Percentiles rank a stretch among this genome's conserved stretches.
These are phyloP conservation scores for Trichophyton mentagrophytes DNA, from an alignment of 2,329 filamentous ascomycete species.

Conservation along the genomic window DNA sequence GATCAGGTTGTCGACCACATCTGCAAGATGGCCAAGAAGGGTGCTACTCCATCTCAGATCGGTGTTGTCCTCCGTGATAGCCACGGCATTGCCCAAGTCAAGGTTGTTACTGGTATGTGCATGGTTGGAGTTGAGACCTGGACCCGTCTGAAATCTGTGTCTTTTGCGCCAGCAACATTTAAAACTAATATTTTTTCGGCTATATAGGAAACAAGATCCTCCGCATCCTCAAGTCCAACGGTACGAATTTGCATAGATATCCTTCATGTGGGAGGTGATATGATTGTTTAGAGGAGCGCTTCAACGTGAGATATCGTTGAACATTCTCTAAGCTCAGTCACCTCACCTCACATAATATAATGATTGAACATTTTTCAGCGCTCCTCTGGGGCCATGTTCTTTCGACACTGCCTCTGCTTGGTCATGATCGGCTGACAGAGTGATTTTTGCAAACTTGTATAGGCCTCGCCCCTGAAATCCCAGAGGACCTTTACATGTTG, in stretches of 20 bases:
- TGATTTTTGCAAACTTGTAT: slow-evolving; percentile 47
- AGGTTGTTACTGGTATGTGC: slow-evolving; percentile 79
- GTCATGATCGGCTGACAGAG: slow-evolving; percentile 75
- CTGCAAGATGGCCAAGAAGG: slow-evolving; percentile 97
- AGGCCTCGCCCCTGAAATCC: slow-evolving; percentile 98
- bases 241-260: slow-evolving; percentile 46
- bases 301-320: slow-evolving; percentile 2
- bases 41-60: slow-evolving; percentile 95
- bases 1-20: slow-evolving; percentile 99
- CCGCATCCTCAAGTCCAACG: slow-evolving; percentile 92
- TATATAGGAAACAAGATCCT: slow-evolving; percentile 93
- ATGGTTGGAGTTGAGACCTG: neutral
- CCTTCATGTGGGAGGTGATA: neutral
- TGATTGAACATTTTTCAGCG: neutral
- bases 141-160: neutral
- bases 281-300: neutral
- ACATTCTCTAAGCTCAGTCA: neutral
- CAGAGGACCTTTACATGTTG: slow-evolving; percentile 99
- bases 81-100: slow-evolving; percentile 96
- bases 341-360: neutral
- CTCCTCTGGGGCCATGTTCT: neutral
- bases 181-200: slow-evolving; percentile 22
- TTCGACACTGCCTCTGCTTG: slow-evolving; percentile 61
- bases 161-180: neutral
- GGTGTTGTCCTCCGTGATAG: slow-evolving; percentile 97